phyloP scores from a whole-genome alignment of 192 early-diverging fungal species.

The Geranomyces variabilis region DNA sequence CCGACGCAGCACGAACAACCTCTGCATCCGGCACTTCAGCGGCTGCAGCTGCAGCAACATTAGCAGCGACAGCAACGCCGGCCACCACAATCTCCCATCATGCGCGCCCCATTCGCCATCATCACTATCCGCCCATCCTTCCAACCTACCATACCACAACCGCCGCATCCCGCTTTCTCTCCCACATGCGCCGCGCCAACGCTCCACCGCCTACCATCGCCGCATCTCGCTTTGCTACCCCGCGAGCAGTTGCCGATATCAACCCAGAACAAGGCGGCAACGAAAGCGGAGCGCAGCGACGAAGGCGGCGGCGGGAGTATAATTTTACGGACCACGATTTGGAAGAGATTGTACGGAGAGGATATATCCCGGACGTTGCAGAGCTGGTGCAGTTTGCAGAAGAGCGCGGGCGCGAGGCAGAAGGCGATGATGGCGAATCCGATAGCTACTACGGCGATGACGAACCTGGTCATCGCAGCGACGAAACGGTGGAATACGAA shows the following conservation, averaged over 20 bases:
- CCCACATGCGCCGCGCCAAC: slow-evolving; percentile 29
- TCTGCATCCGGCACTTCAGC: no score
- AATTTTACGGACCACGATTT: slow-evolving; percentile 56
- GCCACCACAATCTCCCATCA: neutral
- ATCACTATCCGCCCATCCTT: neutral
- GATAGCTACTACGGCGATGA: slow-evolving; percentile 4
- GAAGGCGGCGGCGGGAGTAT: slow-evolving; percentile 41
- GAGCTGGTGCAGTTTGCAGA: slow-evolving; percentile 42
- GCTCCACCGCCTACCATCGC: slow-evolving; percentile 22
- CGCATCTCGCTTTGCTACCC: slow-evolving; percentile 5
- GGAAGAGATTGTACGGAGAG: slow-evolving; percentile 46
- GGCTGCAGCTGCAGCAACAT: neutral
- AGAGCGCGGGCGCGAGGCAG: slow-evolving; percentile 2
- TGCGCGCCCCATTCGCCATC: neutral
- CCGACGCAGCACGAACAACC: neutral
- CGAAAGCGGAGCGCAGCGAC: neutral
- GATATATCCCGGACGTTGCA: slow-evolving; percentile 46
- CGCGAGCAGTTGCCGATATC: slow-evolving; percentile 31
- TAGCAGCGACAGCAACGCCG: neutral
- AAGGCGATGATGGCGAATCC: neutral
- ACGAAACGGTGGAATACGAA: neutral
- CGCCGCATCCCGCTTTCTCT: slow-evolving; percentile 27
- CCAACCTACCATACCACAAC: slow-evolving; percentile 13
- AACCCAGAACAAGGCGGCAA: neutral
- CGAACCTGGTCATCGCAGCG: neutral